Base-by-base conservation (phyloP, 306 rosid species). In the Alnus glutinosa region DNA sequence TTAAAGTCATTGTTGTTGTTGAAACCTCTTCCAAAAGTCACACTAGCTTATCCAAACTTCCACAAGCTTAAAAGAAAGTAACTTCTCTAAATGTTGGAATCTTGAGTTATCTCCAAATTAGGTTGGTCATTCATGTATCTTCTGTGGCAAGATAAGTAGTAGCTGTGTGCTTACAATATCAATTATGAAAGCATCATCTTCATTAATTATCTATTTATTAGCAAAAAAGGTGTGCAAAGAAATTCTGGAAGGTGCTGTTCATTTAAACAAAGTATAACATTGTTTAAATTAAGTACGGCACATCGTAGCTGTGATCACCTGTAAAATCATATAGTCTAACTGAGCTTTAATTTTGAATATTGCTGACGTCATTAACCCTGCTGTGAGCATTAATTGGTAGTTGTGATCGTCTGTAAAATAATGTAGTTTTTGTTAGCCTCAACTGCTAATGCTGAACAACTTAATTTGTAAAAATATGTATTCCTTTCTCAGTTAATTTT, bases 41-140 rank as follows among this genome's bases (percentile, higher is more conserved):
- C 70, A 10, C 46, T 32, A 36, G 70, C 44, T 63, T 63, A 63
- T 63, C 44, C 70, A 63, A 34, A 19, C 42, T 55, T 63, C 70
- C 14, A 1, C 70, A 34, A 12, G 15, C 14, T 34, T 36, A 63
- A 12, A 32, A 12, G 46, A 14, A 34, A 14, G 13, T 18, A 14
- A 6, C 70, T 63, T 32, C 70, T 32, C 19, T 63, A 14, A 32
- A 42, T 42, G 46, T 42, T 42, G 69, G 69, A 62, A 13, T 34
- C 69, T 62, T 62, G 19, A 63, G 46, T 63, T 36, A 14, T 36
- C 70, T 34, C 46, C 15, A 14, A 42, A 42, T 42, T 52, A 52
- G 57, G 19, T 52, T 18, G 18, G 57, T 52, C 18, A 52, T 52
- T 52, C 57, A 13, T 18, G 2, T 52, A 52, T 15, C 19, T 52